phyloP scores from a whole-genome alignment of 768 basidiomycete genomes.

The Collybiopsis confluens region DNA sequence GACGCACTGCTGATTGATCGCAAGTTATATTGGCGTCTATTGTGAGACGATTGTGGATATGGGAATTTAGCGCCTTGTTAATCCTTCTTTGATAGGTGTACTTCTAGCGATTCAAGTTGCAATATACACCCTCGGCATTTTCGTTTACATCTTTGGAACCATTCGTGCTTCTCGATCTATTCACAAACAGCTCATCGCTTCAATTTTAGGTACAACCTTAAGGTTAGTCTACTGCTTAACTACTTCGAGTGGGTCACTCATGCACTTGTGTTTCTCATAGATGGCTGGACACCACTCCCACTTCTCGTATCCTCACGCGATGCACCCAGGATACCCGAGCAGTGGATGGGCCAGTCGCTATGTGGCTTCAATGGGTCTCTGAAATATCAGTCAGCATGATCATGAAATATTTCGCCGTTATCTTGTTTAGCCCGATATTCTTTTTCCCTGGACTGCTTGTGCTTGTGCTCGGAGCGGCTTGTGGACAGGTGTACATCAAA shows the following conservation, averaged over 20 bases:
- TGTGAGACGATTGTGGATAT: background rate
- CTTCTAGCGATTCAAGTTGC: slow-evolving; percentile 19
- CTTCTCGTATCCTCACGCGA: slow-evolving; percentile 45
- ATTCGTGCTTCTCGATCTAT: slow-evolving; percentile 37
- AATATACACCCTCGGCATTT: slow-evolving; percentile 22
- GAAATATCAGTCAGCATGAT: slow-evolving; percentile 14
- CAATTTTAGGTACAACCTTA: slow-evolving; percentile 42
- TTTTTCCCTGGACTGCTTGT: slow-evolving; percentile 22
- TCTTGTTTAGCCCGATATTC: slow-evolving; percentile 22
- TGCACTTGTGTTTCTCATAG: slow-evolving; percentile 18
- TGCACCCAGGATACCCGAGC: slow-evolving; percentile 43
- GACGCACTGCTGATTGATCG: background rate
- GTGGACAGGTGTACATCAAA: slow-evolving; percentile 21
- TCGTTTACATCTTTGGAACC: slow-evolving; percentile 29
- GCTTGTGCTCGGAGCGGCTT: slow-evolving; percentile 22
- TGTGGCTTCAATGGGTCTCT: slow-evolving; percentile 9
- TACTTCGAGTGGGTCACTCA: background rate
- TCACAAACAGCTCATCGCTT: slow-evolving; percentile 32
- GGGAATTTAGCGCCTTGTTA: background rate
- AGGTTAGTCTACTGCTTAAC: slow-evolving; percentile 19
- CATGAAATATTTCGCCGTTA: slow-evolving; percentile 22
- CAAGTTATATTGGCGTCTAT: slow-evolving; percentile 37
- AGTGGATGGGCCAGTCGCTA: slow-evolving; percentile 15
- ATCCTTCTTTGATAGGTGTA: slow-evolving; percentile 6
- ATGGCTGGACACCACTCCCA: slow-evolving; percentile 48